A percentile compares a stretch with the other conserved stretches of the same genome.
Evolutionary conservation across 345 rosid species (phyloP).

Genomic region (Barbarea vulgaris): DNA sequence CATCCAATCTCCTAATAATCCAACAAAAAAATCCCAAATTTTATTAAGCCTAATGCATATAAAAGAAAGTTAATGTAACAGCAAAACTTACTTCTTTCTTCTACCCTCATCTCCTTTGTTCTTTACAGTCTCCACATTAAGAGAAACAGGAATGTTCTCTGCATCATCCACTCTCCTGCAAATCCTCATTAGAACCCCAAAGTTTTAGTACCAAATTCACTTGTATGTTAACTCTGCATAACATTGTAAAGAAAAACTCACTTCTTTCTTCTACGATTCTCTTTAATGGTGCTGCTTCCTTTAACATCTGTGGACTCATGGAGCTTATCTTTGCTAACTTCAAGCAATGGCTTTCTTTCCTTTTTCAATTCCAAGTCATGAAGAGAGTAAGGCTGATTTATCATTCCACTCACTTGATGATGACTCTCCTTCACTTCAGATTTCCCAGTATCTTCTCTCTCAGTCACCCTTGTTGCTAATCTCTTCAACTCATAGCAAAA

Average conservation of each 20-base stretch:
- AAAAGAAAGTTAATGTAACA: not conserved
- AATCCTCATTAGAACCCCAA: not conserved
- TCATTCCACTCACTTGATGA: slow-evolving; percentile 37
- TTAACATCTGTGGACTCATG: slow-evolving; percentile 34
- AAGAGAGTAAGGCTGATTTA: slow-evolving; percentile 43
- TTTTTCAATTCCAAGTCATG: slow-evolving; percentile 44
- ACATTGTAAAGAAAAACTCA: slow-evolving; percentile 33
- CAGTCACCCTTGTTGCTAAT: slow-evolving; percentile 67
- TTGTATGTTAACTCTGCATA: not conserved
- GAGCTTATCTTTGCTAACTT: slow-evolving; percentile 46
- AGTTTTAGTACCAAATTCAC: not conserved
- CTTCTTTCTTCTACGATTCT: slow-evolving; percentile 59
- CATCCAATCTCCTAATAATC: slow-evolving; percentile 25
- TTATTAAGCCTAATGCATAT: not conserved
- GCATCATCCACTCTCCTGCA: slow-evolving; percentile 51
- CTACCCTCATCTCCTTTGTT: slow-evolving; percentile 51
- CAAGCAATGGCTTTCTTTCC: slow-evolving; percentile 66
- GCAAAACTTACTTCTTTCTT: slow-evolving; percentile 53
- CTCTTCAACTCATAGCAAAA: slow-evolving; percentile 85
- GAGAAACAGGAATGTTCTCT: slow-evolving; percentile 57
- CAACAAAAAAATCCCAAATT: too few species aligned
- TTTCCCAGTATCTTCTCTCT: slow-evolving; percentile 55
- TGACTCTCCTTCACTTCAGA: slow-evolving; percentile 38
- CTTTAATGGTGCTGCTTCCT: slow-evolving; percentile 51
- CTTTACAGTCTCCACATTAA: slow-evolving; percentile 60